These are phyloP conservation scores for Castanea sativa DNA, from an alignment of 306 rosid species.

Conservation along the genomic window DNA sequence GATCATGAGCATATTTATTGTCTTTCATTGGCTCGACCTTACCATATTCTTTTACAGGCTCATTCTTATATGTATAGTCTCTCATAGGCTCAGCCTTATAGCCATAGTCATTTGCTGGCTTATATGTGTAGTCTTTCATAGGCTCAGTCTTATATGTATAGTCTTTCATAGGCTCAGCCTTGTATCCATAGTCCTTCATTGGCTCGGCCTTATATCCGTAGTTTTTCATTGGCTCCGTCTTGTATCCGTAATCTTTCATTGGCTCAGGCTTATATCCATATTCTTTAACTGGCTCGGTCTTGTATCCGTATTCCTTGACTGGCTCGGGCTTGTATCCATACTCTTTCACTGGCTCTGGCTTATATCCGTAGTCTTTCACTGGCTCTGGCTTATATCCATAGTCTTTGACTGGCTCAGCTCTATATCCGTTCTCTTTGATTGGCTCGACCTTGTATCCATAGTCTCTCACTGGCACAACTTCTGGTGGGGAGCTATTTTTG, in stretches of 20 bases:
- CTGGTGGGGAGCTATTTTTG: neutral
- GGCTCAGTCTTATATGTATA: neutral
- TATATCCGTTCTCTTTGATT: too few relatives aligned
- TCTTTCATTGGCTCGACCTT: neutral
- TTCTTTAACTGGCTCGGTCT: neutral
- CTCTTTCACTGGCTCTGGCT: neutral
- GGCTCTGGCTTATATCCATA: conserved; percentile 10
- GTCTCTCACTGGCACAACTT: neutral
- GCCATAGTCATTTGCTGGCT: neutral
- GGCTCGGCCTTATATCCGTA: neutral
- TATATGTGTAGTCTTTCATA: neutral
- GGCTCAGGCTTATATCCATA: neutral
- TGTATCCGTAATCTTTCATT: too few relatives aligned
- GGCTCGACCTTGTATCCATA: conserved; percentile 11
- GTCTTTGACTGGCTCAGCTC: conserved; percentile 15
- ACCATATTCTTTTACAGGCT: too few relatives aligned
- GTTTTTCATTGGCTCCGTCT: neutral
- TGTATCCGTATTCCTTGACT: too few relatives aligned
- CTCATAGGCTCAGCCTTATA: too few relatives aligned
- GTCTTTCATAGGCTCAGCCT: neutral
- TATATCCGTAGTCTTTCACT: conserved; percentile 12
- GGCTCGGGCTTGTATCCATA: neutral
- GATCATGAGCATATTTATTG: neutral
- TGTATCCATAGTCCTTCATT: neutral
- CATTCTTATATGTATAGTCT: too few relatives aligned